Evolutionary conservation across 2,329 filamentous ascomycete species (phyloP), one percentile per base, ranked within the genome.

Genomic region (Trichoderma koningiopsis): DNA sequence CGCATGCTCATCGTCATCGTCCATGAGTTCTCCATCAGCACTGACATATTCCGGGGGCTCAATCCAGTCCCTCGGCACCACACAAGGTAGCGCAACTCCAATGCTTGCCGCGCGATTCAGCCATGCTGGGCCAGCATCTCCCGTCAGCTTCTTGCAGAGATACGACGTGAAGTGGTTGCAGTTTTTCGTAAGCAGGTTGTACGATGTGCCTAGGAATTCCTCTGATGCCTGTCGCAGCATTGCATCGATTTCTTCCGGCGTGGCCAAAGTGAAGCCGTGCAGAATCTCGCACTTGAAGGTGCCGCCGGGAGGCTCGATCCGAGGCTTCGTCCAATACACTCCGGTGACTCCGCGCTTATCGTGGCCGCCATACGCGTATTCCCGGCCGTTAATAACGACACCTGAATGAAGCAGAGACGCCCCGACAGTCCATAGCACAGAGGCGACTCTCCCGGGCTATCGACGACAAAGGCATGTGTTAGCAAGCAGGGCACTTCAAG

Each of bases 131-230:
- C 91, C 91, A 0, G 88, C 82, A 57, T 87, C 86, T 6, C 89
- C 88, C 2, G 92, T 95, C 67, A 96, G 84, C 73, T 87, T 87
- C 77, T 90, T 84, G 79, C 91, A 94, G 22, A 96, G 85, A 74
- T 91, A 88, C 24, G 88, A 89, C 2, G 92, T 95, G 78, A 96
- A 96, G 78, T 96, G 93, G 78, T 96, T 96, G 85, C 93, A 96
- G 79, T 96, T 96, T 74, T 89, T 89, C 24, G 90, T 93, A 56
- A 96, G 84, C 16, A 96, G 86, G 75, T 96, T 95, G 80, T 96
- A 96, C 16, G 87, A 86, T 0, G 89, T 89, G 29, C 93, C 93
- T 68, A 89, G 85, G 75, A 96, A 96, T 73, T 90, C 85, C 53
- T 91, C 86, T 1, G 90, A 92, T 14, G 90, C 90, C 68, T 84